Evolutionary conservation across 1,139 yeast species (phyloP).

Genomic region (Magnusiomyces suaveolens): DNA sequence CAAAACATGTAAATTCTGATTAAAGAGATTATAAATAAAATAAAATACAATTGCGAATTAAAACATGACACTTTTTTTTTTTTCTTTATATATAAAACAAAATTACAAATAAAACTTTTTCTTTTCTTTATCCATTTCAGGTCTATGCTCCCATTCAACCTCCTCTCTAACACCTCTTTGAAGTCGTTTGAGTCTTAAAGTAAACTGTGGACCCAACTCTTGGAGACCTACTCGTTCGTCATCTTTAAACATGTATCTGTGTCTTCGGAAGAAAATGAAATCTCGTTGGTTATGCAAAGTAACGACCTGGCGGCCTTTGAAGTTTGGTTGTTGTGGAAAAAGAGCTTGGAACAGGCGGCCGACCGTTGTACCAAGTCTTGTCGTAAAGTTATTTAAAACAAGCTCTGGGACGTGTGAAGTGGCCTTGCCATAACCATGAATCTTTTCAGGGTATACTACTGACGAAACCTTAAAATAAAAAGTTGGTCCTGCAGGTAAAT

Average conservation of each 20-base stretch:
- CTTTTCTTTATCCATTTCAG: slow-evolving; percentile 95
- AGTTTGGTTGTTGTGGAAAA: slow-evolving; percentile 86
- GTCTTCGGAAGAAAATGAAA: slow-evolving; percentile 88
- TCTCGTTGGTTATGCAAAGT: slow-evolving; percentile 95
- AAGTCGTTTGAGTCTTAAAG: slow-evolving; percentile 73
- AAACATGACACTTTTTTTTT: neutral
- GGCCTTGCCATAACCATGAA: slow-evolving; percentile 81
- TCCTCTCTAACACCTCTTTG: slow-evolving; percentile 90
- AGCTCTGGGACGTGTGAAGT: slow-evolving; percentile 89
- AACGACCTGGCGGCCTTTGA: slow-evolving; percentile 90
- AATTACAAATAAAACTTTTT: slow-evolving; percentile 70
- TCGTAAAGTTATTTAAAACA: slow-evolving; percentile 80
- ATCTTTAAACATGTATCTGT: slow-evolving; percentile 77
- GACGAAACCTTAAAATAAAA: slow-evolving; percentile 85
- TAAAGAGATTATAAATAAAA: too few relatives aligned
- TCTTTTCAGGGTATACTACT: slow-evolving; percentile 41
- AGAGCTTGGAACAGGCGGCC: slow-evolving; percentile 85
- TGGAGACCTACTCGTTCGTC: slow-evolving; percentile 91
- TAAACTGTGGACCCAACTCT: slow-evolving; percentile 94
- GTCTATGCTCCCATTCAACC: slow-evolving; percentile 90
- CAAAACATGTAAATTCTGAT: too few relatives aligned
- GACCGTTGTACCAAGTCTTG: slow-evolving; percentile 85
- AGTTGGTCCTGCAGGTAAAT: slow-evolving; percentile 90
- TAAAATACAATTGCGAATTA: too few relatives aligned
- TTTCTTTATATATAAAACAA: neutral